phyloP scores from a whole-genome alignment of 1,139 yeast genomes.

The Lodderomyces parapsilosis region DNA sequence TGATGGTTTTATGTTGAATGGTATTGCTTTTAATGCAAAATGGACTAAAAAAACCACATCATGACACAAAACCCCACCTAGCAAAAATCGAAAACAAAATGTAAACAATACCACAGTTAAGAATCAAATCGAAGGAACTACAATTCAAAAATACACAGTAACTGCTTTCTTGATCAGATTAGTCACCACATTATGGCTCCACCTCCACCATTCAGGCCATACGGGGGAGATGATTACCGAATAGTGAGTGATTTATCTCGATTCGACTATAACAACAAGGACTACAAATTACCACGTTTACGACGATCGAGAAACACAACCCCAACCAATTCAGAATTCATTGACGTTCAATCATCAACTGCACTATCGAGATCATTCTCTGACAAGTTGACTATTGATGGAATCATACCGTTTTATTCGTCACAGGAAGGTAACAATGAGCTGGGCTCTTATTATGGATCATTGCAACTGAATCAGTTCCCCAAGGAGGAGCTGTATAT shows the following conservation, averaged over 20 bases:
- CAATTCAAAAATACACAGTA: too few species aligned
- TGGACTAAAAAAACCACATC: not conserved
- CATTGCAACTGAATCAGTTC: not conserved
- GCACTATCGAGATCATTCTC: constrained; percentile 7
- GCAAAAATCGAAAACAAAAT: not conserved
- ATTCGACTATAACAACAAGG: constrained; percentile 24
- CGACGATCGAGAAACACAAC: constrained; percentile 29
- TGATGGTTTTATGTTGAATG: too few species aligned
- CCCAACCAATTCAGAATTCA: constrained; percentile 21
- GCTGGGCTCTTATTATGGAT: not conserved
- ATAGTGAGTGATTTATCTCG: constrained; percentile 33
- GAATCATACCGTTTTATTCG: constrained; percentile 17
- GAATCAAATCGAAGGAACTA: not conserved
- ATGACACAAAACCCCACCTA: constrained; percentile 2
- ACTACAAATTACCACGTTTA: constrained; percentile 16
- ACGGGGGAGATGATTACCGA: constrained; percentile 22
- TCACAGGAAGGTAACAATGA: constrained; percentile 8
- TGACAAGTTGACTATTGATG: constrained; percentile 16
- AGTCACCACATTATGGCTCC: not conserved
- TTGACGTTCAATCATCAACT: constrained; percentile 6
- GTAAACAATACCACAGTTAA: constrained; percentile 1
- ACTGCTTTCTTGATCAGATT: too few species aligned
- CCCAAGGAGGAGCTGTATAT: not conserved
- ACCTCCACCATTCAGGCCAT: constrained; percentile 19
- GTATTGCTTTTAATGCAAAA: too few species aligned